Evolutionary conservation across 2,329 filamentous ascomycete genomes (phyloP), one percentile per base, ranked within the genome.

Genomic region (Arthrobotrys sinensis): DNA sequence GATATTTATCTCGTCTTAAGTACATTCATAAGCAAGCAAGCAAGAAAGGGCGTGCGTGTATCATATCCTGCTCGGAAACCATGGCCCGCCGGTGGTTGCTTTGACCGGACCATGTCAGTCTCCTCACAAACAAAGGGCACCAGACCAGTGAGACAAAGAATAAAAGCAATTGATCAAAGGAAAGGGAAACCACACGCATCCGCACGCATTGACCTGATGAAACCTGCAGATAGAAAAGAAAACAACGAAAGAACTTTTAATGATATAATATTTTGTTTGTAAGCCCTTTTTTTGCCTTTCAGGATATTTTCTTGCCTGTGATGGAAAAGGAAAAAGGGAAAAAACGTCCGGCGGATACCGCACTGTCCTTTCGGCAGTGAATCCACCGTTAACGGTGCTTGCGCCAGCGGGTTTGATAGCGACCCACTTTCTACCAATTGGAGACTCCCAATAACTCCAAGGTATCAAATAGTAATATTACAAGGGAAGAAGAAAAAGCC

Each of bases 381-480:
- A 60, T 60, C 55, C 55, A 43, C 55, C 55, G 34, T 60, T 19
- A 60, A 43, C 21, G 34, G 55, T 60, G 55, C 45, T 65, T 72
- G 68, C 68, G 68, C 68, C 57, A 38, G 57, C 55, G 36, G 55
- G 55, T 43, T 43, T 43, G 24, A 43, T 60, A 32, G 55, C 11
- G 55, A 60, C 55, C 55, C 55, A 60, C 50, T 19, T 50, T 73
- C 69, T 73, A 73, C 60, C 69, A 73, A 66, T 66, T 73, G 60
- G 69, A 73, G 69, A 73, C 69, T 66, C 69, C 69, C 48, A 73
- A 73, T 66, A 73, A 73, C 69, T 73, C 69, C 69, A 66, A 72
- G 36, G 57, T 64, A 46, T 48, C 46, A 36, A 46, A 46, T 60
- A 67, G 65, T 62, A 50, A 62, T 62, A 70, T 46, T 46, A 60